Conservation (phyloP, 352 stramenopile species). For the Pythium brassicae region DNA sequence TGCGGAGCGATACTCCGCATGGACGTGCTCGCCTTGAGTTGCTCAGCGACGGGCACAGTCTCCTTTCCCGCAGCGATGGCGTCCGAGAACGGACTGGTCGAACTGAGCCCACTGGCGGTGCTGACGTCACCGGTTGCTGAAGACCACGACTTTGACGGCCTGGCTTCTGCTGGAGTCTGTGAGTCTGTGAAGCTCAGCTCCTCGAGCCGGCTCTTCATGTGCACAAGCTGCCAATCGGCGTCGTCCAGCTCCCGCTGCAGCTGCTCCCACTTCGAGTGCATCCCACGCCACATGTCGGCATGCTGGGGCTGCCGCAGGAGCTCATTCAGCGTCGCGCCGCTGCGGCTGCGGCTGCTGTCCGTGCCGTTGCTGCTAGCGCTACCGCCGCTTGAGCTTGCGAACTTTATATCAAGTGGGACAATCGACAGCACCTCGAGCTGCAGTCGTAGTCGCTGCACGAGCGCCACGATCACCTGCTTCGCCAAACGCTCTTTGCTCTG, state of each 20-base stretch:
- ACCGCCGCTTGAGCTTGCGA: not conserved
- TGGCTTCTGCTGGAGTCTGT: not conserved
- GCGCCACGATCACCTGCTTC: constrained; percentile 33
- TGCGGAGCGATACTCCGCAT: constrained; percentile 11
- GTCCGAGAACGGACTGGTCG: constrained; percentile 60
- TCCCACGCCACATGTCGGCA: constrained; percentile 29
- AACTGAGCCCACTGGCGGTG: not conserved
- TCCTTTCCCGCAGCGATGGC: constrained; percentile 56
- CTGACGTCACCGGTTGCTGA: not conserved
- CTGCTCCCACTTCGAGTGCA: constrained; percentile 42
- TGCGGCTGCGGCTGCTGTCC: not conserved
- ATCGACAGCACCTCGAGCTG: constrained; percentile 46
- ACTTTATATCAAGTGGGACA: constrained; percentile 8
- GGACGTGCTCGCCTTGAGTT: constrained; percentile 35
- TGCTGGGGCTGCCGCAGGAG: constrained; percentile 25
- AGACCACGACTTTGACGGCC: not conserved
- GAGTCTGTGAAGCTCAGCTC: constrained; percentile 37
- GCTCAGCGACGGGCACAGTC: constrained; percentile 45
- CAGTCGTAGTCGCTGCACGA: constrained; percentile 35
- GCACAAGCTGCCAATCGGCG: constrained; percentile 58
- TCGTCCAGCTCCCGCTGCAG: constrained; percentile 43
- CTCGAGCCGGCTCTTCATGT: constrained; percentile 53
- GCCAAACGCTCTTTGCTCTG: constrained; percentile 43
- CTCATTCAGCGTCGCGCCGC: constrained; percentile 10
- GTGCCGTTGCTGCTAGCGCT: no score